Evolutionary conservation across 1,284 basidiomycete species (phyloP).

Genomic region (Singerocomus inundabilis): DNA sequence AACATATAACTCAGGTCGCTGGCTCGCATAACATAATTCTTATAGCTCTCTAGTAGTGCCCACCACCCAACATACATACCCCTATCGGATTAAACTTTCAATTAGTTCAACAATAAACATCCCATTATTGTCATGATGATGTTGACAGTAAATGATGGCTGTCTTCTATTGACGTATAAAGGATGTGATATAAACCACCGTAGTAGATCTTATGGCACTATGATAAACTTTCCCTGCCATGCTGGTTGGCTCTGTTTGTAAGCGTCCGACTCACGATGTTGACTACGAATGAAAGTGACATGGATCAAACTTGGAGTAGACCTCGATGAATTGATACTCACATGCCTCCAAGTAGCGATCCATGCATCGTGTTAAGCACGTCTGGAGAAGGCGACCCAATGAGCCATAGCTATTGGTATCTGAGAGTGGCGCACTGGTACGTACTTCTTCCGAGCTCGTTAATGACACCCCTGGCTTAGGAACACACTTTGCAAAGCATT

Average conservation of each 20-base stretch:
- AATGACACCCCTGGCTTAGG: conserved; percentile 73
- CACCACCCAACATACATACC: conserved; percentile 16
- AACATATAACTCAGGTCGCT: conserved; percentile 7
- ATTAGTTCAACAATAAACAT: conserved; percentile 20
- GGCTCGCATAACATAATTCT: conserved; percentile 18
- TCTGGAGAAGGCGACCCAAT: conserved; percentile 39
- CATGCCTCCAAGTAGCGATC: conserved; percentile 85
- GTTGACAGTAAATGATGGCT: neutral
- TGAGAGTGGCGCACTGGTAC: neutral
- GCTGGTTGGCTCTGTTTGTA: conserved; percentile 45
- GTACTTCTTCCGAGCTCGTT: conserved; percentile 71
- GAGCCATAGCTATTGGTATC: neutral
- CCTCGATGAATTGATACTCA: conserved; percentile 39
- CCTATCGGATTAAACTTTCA: conserved; percentile 7
- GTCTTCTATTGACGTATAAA: conserved; percentile 7
- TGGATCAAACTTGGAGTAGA: neutral
- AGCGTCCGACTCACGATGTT: conserved; percentile 73
- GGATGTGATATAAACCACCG: neutral
- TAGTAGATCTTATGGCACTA: conserved; percentile 3
- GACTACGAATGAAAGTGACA: conserved; percentile 43
- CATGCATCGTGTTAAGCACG: conserved; percentile 72
- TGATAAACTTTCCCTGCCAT: conserved; percentile 24
- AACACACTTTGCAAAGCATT: conserved; percentile 76
- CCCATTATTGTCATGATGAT: conserved; percentile 6
- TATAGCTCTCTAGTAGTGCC: conserved; percentile 23